Percentiles rank a stretch among this genome's conserved stretches.
phyloP scores from a whole-genome alignment of 352 stramenopile genomes.

The Globisporangium uncinulatum region DNA sequence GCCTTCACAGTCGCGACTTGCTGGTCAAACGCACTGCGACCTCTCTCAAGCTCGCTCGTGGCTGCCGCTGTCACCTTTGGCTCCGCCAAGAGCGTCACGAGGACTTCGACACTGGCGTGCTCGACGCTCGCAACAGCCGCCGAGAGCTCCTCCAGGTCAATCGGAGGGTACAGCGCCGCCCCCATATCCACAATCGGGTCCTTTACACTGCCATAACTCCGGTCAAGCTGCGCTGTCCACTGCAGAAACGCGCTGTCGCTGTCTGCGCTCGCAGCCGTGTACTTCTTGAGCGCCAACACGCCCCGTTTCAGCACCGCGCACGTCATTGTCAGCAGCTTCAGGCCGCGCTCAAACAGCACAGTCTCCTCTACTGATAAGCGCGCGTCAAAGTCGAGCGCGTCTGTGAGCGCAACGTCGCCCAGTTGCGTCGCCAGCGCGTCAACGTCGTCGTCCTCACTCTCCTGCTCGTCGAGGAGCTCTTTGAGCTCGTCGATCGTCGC shows the following conservation, averaged over 20 bases:
- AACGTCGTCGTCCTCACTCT: slow-evolving; percentile 19
- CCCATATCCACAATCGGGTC: slow-evolving; percentile 77
- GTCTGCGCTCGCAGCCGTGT: slow-evolving; percentile 39
- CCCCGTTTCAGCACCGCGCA: slow-evolving; percentile 74
- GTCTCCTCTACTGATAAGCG: slow-evolving; percentile 61
- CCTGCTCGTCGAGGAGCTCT: slow-evolving; percentile 58
- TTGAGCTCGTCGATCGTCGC: slow-evolving; percentile 78
- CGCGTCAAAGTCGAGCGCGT: slow-evolving; percentile 78
- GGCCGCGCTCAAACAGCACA: slow-evolving; percentile 51
- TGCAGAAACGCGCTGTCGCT: slow-evolving; percentile 49
- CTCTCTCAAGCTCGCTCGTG: slow-evolving; percentile 31
- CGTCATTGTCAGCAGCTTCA: slow-evolving; percentile 73
- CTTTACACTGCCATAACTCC: slow-evolving; percentile 53
- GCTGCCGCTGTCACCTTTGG: slow-evolving; percentile 35
- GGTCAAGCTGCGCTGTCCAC: slow-evolving; percentile 67
- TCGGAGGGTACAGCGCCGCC: slow-evolving; percentile 71
- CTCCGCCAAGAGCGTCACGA: slow-evolving; percentile 46
- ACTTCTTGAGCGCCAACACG: slow-evolving; percentile 73
- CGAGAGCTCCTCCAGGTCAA: slow-evolving; percentile 55
- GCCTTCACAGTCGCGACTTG: slow-evolving; percentile 51
- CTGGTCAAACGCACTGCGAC: slow-evolving; percentile 45
- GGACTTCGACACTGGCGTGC: slow-evolving; percentile 23
- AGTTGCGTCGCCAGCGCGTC: slow-evolving; percentile 18
- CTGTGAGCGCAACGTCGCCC: slow-evolving; percentile 46
- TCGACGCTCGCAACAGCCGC: slow-evolving; percentile 32